Conservation (phyloP, 2,329 filamentous ascomycete genomes). For the Tolypocladium amazonense region DNA sequence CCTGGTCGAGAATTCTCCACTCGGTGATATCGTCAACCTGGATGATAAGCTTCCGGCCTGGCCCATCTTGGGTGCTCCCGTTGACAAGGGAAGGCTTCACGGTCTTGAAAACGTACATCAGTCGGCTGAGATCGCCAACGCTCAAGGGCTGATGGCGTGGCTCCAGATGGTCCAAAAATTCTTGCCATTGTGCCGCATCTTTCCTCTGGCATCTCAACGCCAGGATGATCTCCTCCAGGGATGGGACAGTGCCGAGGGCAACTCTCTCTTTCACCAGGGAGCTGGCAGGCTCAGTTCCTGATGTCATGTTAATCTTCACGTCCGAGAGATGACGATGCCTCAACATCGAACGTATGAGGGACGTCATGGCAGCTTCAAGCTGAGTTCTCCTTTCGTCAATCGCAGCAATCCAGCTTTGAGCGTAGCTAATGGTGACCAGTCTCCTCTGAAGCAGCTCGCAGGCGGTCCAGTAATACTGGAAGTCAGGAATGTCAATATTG, state of each 20-base stretch:
- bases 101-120: not conserved
- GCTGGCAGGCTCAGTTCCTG: not conserved
- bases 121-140: not conserved
- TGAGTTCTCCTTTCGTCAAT: not conserved
- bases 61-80: not conserved
- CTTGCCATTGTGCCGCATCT: not conserved
- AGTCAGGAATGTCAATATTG: not conserved
- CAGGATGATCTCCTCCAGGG: not conserved
- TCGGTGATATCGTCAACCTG: not conserved
- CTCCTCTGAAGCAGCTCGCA: not conserved
- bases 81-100: not conserved
- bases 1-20: not conserved
- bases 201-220: not conserved
- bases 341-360: not conserved
- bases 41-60: not conserved
- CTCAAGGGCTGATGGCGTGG: not conserved
- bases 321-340: not conserved
- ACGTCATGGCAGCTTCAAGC: not conserved
- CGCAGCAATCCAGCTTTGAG: not conserved
- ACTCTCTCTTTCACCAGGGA: not conserved
- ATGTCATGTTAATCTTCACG: not conserved
- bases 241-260: not conserved
- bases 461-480: slow-evolving; percentile 1
- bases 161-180: not conserved
- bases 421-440: not conserved